phyloP scores from a whole-genome alignment of 1,139 yeast genomes.

The Trichomonascaceae sp. region DNA sequence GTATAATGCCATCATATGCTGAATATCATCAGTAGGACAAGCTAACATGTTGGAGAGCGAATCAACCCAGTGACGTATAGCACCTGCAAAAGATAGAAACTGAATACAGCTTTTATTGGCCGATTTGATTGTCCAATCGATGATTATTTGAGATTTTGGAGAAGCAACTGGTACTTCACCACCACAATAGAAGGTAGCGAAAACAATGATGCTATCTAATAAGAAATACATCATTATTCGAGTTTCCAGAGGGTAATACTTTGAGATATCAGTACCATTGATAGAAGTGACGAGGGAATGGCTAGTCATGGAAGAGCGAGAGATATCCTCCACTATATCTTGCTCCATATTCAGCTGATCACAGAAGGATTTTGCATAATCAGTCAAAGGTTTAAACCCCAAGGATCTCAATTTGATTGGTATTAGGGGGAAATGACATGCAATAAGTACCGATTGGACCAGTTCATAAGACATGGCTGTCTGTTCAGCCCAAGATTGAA shows the following conservation, averaged over 20 bases:
- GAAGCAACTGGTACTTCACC: background rate
- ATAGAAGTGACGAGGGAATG: background rate
- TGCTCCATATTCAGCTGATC: background rate
- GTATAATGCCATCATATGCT: background rate
- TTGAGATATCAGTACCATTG: conserved; percentile 1
- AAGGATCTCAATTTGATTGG: background rate
- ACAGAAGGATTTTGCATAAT: background rate
- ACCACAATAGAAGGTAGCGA: background rate
- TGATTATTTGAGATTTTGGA: background rate
- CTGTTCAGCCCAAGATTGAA: conserved; percentile 29
- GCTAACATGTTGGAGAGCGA: background rate
- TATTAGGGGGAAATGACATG: background rate
- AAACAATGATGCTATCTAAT: background rate
- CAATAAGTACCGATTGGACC: background rate
- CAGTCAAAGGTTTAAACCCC: background rate
- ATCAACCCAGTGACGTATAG: background rate
- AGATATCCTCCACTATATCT: background rate
- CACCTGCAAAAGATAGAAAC: background rate
- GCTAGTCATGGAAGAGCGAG: background rate
- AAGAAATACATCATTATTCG: background rate
- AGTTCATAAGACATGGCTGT: background rate
- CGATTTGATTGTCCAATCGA: background rate
- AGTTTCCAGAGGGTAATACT: background rate
- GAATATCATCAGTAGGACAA: background rate
- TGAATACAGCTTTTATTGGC: background rate